A percentile compares a stretch with the other conserved stretches of the same genome.
These are phyloP conservation scores for Pichia terricola DNA, from an alignment of 1,139 yeast species.

Conservation along the genomic window DNA sequence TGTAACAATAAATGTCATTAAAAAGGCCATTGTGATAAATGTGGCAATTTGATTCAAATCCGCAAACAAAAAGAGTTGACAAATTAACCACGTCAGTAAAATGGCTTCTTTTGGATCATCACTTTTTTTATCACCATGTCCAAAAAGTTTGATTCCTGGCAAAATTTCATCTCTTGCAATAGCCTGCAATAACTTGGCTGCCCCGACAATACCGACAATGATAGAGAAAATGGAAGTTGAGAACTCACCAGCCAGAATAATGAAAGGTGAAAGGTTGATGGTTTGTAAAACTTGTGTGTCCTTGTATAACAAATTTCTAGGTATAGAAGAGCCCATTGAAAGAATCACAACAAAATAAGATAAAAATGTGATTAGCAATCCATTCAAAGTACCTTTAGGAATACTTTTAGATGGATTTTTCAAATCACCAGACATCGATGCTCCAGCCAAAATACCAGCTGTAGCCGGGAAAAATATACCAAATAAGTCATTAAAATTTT, in stretches of 20 bases:
- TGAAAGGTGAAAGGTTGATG: slow-evolving; percentile 56
- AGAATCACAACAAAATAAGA: slow-evolving; percentile 69
- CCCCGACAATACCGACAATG: slow-evolving; percentile 91
- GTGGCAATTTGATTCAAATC: slow-evolving; percentile 93
- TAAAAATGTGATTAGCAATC: slow-evolving; percentile 62
- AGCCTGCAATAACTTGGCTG: slow-evolving; percentile 83
- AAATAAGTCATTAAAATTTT: slow-evolving; percentile 74
- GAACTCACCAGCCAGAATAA: slow-evolving; percentile 79
- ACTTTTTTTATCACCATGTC: slow-evolving; percentile 21
- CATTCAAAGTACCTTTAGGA: slow-evolving; percentile 83
- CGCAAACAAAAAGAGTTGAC: slow-evolving; percentile 76
- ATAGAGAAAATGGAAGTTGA: slow-evolving; percentile 87
- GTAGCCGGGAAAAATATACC: slow-evolving; percentile 97
- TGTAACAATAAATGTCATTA: slow-evolving; percentile 91
- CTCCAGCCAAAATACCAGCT: slow-evolving; percentile 98
- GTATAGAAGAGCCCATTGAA: slow-evolving; percentile 69
- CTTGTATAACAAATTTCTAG: slow-evolving; percentile 61
- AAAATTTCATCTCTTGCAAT: slow-evolving; percentile 78
- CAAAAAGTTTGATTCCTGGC: slow-evolving; percentile 62
- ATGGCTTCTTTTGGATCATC: slow-evolving; percentile 54
- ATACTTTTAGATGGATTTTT: slow-evolving; percentile 77
- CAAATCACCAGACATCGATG: slow-evolving; percentile 96
- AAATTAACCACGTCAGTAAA: slow-evolving; percentile 65
- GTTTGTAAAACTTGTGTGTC: slow-evolving; percentile 84
- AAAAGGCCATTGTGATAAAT: slow-evolving; percentile 90